Evolutionary conservation across 257 asterid species (phyloP).

Genomic region (Penstemon davidsonii): DNA sequence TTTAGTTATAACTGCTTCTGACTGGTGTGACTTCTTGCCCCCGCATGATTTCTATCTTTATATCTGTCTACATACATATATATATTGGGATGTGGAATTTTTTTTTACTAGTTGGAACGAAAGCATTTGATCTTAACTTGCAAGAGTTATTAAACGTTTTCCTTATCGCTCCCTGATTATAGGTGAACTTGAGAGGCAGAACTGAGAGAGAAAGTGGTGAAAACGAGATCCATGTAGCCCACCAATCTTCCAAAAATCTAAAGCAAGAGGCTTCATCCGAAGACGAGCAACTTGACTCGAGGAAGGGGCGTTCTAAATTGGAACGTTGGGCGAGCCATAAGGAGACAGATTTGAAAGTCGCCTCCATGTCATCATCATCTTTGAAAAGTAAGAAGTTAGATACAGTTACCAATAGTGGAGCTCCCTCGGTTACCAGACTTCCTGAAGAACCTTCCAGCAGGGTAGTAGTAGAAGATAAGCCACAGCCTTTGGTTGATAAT

Average conservation of each 20-base stretch:
- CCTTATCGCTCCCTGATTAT: constrained; percentile 26
- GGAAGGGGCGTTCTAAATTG: constrained; percentile 81
- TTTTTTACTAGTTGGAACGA: not conserved
- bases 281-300: constrained; percentile 55
- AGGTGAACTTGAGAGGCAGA: constrained; percentile 62
- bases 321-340: constrained; percentile 93
- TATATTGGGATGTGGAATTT: not conserved
- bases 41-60: not conserved
- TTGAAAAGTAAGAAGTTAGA: constrained; percentile 45
- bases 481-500: constrained; percentile 36
- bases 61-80: not conserved
- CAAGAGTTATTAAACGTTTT: constrained; percentile 17
- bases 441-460: constrained; percentile 46
- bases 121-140: constrained; percentile 5
- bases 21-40: no score
- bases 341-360: constrained; percentile 60
- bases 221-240: constrained; percentile 43
- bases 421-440: constrained; percentile 32
- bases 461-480: constrained; percentile 49
- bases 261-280: constrained; percentile 65
- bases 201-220: constrained; percentile 45
- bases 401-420: constrained; percentile 29
- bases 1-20: no score
- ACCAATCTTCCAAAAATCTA: constrained; percentile 46
- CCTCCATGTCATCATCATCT: constrained; percentile 47